Conservation (phyloP, 108 stramenopile species). For the Tribonema minus region DNA sequence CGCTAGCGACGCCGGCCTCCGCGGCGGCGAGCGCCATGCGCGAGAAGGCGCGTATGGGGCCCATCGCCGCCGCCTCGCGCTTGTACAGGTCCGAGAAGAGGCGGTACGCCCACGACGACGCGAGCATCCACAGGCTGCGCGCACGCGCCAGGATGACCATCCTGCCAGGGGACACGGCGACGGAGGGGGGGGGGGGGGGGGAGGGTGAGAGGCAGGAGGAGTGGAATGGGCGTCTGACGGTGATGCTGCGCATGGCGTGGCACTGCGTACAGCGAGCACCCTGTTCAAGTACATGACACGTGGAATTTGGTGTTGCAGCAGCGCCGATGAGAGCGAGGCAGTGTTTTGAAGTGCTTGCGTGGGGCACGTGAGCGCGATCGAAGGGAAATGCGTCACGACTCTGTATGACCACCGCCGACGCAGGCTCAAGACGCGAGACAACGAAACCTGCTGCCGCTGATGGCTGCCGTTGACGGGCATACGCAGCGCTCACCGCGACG, state of each 20-base stretch:
- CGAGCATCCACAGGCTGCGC: conserved; percentile 68
- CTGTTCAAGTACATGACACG: no score
- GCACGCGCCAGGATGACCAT: conserved; percentile 80
- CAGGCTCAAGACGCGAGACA: no score
- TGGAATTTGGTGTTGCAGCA: neutral
- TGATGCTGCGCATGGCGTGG: neutral
- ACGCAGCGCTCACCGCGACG: no score
- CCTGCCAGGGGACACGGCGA: conserved; percentile 9
- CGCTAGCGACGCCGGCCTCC: conserved; percentile 7
- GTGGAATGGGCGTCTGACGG: neutral
- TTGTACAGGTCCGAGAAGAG: conserved; percentile 70
- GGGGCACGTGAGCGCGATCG: neutral
- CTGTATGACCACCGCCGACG: no score
- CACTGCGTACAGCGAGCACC: neutral
- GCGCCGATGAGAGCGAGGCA: neutral
- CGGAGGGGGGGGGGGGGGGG: neutral
- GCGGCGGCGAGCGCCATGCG: conserved; percentile 64
- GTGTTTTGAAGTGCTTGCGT: neutral
- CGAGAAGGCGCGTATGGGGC: conserved; percentile 71
- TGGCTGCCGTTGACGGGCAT: no score
- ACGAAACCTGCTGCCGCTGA: no score
- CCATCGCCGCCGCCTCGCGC: conserved; percentile 72
- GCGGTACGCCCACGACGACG: conserved; percentile 74
- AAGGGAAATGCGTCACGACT: neutral
- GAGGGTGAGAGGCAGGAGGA: neutral